phyloP scores from a whole-genome alignment of 2,329 filamentous ascomycete genomes.

The Apiospora phragmitis region DNA sequence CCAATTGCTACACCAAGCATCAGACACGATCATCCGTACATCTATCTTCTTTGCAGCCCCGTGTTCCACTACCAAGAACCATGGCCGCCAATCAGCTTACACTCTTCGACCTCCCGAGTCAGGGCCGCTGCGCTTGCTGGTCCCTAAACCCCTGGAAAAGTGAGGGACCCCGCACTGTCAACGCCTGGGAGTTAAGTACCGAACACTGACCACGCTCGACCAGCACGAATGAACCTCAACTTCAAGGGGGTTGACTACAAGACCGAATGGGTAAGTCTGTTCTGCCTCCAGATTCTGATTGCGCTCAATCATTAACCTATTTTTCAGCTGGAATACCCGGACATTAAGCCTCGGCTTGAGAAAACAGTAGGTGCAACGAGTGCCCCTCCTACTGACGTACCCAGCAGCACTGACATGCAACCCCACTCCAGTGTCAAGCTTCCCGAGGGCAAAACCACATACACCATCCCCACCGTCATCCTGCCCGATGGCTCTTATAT shows the following conservation, averaged over 20 bases:
- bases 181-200: not conserved
- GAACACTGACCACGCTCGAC: not conserved
- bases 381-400: not conserved
- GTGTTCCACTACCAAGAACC: conserved; percentile 15
- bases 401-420: conserved; percentile 11
- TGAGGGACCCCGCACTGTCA: conserved; percentile 32
- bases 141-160: conserved; percentile 73
- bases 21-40: not conserved
- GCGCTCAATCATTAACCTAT: conserved; percentile 9
- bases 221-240: conserved; percentile 66
- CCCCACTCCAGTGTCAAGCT: not conserved
- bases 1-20: not conserved
- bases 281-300: too few relatives aligned
- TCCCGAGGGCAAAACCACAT: conserved; percentile 14
- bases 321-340: conserved; percentile 60
- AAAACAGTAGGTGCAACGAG: conserved; percentile 45
- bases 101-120: conserved; percentile 64
- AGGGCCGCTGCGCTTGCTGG: conserved; percentile 52
- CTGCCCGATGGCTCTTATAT: conserved; percentile 54
- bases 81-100: conserved; percentile 42
- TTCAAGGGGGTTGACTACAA: conserved; percentile 68
- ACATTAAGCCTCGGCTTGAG: conserved; percentile 58
- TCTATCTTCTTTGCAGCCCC: not conserved
- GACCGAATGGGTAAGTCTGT: conserved; percentile 58
- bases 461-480: conserved; percentile 36